Evolutionary conservation across 257 asterid species (phyloP), one percentile per base, ranked within the genome.

Genomic region (Striga asiatica): DNA sequence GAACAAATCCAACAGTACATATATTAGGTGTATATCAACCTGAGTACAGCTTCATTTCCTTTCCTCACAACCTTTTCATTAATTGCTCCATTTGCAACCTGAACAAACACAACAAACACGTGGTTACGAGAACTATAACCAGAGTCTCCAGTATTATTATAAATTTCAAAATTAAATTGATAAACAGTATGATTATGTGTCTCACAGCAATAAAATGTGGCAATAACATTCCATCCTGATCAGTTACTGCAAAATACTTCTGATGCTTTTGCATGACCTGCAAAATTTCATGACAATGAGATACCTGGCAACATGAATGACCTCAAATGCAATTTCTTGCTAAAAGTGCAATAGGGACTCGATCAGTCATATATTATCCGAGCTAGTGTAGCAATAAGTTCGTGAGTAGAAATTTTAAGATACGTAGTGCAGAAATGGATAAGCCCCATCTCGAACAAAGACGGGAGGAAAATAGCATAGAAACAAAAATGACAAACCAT

Each of bases 181-280:
- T 45, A 42, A 31, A 27, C 38, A 35, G 59, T 45, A 61, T 13
- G 54, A 67, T 61, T 53, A 63, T 50, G 56, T 60, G 68, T 71
- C 96, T 77, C 64, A 87, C 96, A 25, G 96, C 78, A 66, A 91
- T 70, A 70, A 91, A 91, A 75, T 80, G 77, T 56, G 96, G 98
- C 73, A 87, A 71, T 57, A 91, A 79, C 18, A 77, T 65, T 58
- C 83, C 94, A 16, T 77, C 71, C 71, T 75, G 75, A 66, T 86
- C 85, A 8, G 87, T 82, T 63, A 87, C 65, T 34, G 94, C 94
- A 64, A 91, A 91, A 81, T 91, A 87, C 69, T 80, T 91, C 69
- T 91, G 96, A 76, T 91, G 98, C 79, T 91, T 83, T 83, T 78
- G 95, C 98, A 89, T 91, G 52, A 91, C 98, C 98, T 89, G 82